A percentile compares a stretch with the other conserved stretches of the same genome.
Conservation (phyloP, 2,329 filamentous ascomycete genomes). For the Colletotrichum agaves region DNA sequence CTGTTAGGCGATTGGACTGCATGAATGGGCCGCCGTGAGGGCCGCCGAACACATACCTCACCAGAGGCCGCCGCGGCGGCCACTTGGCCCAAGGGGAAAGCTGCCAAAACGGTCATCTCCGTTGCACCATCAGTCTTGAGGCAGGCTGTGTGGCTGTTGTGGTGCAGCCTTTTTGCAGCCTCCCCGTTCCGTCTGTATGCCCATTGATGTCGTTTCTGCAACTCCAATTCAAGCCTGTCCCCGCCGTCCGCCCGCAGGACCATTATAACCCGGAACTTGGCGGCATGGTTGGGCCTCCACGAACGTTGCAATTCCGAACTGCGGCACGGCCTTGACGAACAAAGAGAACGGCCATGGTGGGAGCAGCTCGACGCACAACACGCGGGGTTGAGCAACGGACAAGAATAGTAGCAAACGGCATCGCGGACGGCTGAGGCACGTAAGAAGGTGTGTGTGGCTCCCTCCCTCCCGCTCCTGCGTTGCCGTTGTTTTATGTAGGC, state of each 20-base stretch:
- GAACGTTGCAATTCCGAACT: slow-evolving; percentile 1
- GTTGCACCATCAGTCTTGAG: slow-evolving; percentile 3
- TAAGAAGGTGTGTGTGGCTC: slow-evolving; percentile 18
- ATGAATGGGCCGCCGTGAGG: neutral
- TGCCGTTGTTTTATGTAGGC: slow-evolving; percentile 12
- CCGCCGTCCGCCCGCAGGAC: neutral
- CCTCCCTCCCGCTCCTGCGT: slow-evolving; percentile 22
- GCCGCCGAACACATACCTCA: neutral
- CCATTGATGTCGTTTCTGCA: slow-evolving; percentile 1
- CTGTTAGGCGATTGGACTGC: neutral
- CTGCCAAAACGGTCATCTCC: slow-evolving; percentile 2
- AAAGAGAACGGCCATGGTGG: neutral
- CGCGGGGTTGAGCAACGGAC: slow-evolving; percentile 9
- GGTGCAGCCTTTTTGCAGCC: slow-evolving; percentile 4
- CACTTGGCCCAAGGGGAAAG: slow-evolving; percentile 9
- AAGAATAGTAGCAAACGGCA: slow-evolving; percentile 31
- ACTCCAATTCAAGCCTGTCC: neutral
- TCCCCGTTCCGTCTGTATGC: neutral
- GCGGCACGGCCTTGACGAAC: neutral
- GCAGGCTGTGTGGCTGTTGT: neutral
- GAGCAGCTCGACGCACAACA: slow-evolving; percentile 19
- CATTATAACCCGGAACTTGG: slow-evolving; percentile 6
- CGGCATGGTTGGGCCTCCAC: neutral
- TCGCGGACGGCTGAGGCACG: slow-evolving; percentile 25
- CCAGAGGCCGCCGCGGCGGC: neutral